Evolutionary conservation across 2,329 filamentous ascomycete species (phyloP).

Genomic region (Fusarium sp.): DNA sequence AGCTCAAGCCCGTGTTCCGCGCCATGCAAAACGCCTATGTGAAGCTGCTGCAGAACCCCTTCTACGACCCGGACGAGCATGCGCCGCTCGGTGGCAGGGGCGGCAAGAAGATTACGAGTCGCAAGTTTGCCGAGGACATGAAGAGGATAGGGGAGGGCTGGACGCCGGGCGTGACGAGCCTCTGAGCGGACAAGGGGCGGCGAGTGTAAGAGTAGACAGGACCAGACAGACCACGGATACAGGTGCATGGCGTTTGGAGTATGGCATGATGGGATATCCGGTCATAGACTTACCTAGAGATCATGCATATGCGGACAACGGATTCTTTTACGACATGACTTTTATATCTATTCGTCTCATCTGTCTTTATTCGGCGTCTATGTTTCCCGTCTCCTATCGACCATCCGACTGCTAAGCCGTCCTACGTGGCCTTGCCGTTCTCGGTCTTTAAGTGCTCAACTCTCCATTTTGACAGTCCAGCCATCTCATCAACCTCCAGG

Average conservation of each 20-base stretch:
- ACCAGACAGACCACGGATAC: conserved; percentile 25
- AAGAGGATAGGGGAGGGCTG: conserved; percentile 88
- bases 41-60: conserved; percentile 90
- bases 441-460: conserved; percentile 53
- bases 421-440: conserved; percentile 34
- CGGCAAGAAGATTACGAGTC: conserved; percentile 84
- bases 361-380: conserved; percentile 3
- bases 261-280: conserved; percentile 44
- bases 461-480: conserved; percentile 58
- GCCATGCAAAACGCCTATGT: conserved; percentile 96
- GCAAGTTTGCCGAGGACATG: conserved; percentile 85
- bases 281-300: conserved; percentile 42
- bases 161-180: conserved; percentile 78
- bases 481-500: conserved; percentile 56
- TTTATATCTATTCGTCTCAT: conserved; percentile 17
- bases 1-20: conserved; percentile 90
- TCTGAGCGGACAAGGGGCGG: conserved; percentile 65
- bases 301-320: conserved; percentile 28
- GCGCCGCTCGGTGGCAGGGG: conserved; percentile 70
- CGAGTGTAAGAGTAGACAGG: conserved; percentile 23
- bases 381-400: not conserved
- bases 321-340: conserved; percentile 29
- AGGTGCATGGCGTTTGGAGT: conserved; percentile 50
- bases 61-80: conserved; percentile 92
- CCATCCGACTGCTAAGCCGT: not conserved